phyloP scores from a whole-genome alignment of 1,284 basidiomycete genomes.

The Polyporus tsugae region DNA sequence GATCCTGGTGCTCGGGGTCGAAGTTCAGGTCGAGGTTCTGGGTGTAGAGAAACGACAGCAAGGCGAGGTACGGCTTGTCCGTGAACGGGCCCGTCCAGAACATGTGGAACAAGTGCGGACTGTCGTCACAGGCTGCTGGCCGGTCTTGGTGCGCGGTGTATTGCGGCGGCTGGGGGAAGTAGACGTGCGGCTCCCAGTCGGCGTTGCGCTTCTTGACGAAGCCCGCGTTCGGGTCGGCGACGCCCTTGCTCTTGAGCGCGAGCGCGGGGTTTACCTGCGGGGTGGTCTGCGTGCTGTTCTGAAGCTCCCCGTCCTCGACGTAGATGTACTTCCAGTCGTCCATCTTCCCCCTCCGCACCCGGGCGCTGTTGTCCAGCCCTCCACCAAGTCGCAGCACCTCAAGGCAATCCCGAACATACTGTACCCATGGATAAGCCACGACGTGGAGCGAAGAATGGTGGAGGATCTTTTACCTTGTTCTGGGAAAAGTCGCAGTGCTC shows the following conservation, averaged over 20 bases:
- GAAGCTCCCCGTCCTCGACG: constrained; percentile 58
- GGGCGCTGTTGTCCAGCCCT: constrained; percentile 68
- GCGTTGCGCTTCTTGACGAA: constrained; percentile 33
- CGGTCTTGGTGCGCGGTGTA: constrained; percentile 52
- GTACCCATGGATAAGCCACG: constrained; percentile 14
- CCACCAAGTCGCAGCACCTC: constrained; percentile 78
- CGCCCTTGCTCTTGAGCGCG: constrained; percentile 32
- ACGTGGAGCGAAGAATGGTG: neutral
- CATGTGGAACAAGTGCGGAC: constrained; percentile 80
- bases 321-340: constrained; percentile 76
- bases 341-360: constrained; percentile 65
- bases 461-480: constrained; percentile 64
- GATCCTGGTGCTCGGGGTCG: constrained; percentile 46
- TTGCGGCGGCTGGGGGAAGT: constrained; percentile 46
- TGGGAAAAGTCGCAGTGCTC: constrained; percentile 90
- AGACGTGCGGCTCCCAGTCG: constrained; percentile 54
- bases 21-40: constrained; percentile 74
- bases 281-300: constrained; percentile 46
- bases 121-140: constrained; percentile 62
- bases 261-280: constrained; percentile 30
- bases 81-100: constrained; percentile 86
- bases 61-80: constrained; percentile 80
- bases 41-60: constrained; percentile 79
- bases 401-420: constrained; percentile 84
- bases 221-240: constrained; percentile 31